Percentiles rank a stretch among this genome's conserved stretches.
phyloP scores from a whole-genome alignment of 176 grass and related monocot genomes.

The Oryza coarctata region DNA sequence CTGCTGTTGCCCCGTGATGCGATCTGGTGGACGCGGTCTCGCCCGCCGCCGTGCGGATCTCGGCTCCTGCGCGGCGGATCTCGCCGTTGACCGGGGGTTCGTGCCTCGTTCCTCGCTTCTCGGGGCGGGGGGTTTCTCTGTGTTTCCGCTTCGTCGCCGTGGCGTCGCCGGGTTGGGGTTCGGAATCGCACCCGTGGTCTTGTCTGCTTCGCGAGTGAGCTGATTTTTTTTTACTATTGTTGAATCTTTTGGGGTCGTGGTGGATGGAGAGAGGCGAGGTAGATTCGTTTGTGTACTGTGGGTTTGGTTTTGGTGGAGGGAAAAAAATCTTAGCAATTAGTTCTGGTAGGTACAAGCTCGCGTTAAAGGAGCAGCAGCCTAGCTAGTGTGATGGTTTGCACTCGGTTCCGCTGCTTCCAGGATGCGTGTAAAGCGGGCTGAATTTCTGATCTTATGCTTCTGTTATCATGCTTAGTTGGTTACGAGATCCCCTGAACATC shows the following conservation, averaged over 20 bases:
- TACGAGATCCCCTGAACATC: background rate
- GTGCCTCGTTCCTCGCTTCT: background rate
- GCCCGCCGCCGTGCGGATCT: slow-evolving; percentile 24
- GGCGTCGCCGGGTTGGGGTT: no score
- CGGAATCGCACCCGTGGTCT: background rate
- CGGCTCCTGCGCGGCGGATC: slow-evolving; percentile 22
- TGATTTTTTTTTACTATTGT: background rate
- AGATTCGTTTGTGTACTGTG: no score
- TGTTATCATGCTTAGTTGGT: background rate
- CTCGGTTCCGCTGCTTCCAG: background rate
- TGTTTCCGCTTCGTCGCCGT: background rate
- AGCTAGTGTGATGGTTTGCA: slow-evolving; percentile 5
- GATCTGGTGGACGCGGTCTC: slow-evolving; percentile 28
- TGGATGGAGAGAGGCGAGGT: background rate
- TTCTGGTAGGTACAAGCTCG: background rate
- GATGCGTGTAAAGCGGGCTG: background rate
- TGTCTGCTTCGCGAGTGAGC: background rate
- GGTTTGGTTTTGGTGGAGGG: background rate
- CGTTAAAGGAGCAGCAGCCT: background rate
- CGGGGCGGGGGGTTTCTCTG: background rate
- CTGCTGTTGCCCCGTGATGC: background rate
- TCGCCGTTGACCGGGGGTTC: slow-evolving; percentile 22
- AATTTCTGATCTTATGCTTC: background rate
- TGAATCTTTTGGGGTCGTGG: background rate
- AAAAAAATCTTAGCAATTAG: background rate